Evolutionary conservation across 2,329 filamentous ascomycete genomes (phyloP).

Genomic region (Penicillium sp.): DNA sequence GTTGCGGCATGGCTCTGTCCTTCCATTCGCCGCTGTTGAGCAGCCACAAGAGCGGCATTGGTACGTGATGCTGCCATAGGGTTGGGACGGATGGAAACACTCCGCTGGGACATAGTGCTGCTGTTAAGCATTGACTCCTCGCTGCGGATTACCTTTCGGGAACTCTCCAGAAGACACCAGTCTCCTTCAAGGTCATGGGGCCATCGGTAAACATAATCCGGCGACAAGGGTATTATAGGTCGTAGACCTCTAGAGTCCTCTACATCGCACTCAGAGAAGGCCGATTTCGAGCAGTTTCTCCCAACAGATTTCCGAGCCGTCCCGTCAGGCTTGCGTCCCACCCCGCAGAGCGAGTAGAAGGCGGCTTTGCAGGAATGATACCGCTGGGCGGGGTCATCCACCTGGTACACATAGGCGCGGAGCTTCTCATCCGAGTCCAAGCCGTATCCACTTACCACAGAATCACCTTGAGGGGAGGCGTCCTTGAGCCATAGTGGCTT

Average conservation of each 20-base stretch:
- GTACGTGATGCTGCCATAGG: slow-evolving; percentile 34
- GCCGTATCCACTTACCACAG: slow-evolving; percentile 43
- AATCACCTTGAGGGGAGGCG: slow-evolving; percentile 48
- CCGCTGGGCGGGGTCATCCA: slow-evolving; percentile 37
- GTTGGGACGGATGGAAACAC: slow-evolving; percentile 27
- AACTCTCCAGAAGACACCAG: slow-evolving; percentile 36
- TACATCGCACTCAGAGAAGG: slow-evolving; percentile 46
- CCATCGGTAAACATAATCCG: slow-evolving; percentile 47
- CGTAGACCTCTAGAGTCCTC: slow-evolving; percentile 48
- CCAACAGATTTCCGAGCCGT: slow-evolving; percentile 43
- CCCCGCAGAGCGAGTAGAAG: slow-evolving; percentile 47
- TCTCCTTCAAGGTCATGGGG: slow-evolving; percentile 42
- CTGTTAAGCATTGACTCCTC: slow-evolving; percentile 29
- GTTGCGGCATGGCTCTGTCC: slow-evolving; percentile 48
- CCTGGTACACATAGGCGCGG: slow-evolving; percentile 34
- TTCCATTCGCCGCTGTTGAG: slow-evolving; percentile 41
- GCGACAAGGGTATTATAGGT: slow-evolving; percentile 46
- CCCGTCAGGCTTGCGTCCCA: slow-evolving; percentile 44
- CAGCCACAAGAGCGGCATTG: slow-evolving; percentile 41
- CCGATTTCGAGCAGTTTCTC: slow-evolving; percentile 46
- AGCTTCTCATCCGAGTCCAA: slow-evolving; percentile 44
- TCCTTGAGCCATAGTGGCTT: slow-evolving; percentile 45
- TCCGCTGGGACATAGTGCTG: slow-evolving; percentile 30
- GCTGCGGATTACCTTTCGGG: slow-evolving; percentile 16
- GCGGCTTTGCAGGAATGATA: slow-evolving; percentile 42